Conservation (phyloP, 768 basidiomycete species). For the Pisolithus microcarpus region DNA sequence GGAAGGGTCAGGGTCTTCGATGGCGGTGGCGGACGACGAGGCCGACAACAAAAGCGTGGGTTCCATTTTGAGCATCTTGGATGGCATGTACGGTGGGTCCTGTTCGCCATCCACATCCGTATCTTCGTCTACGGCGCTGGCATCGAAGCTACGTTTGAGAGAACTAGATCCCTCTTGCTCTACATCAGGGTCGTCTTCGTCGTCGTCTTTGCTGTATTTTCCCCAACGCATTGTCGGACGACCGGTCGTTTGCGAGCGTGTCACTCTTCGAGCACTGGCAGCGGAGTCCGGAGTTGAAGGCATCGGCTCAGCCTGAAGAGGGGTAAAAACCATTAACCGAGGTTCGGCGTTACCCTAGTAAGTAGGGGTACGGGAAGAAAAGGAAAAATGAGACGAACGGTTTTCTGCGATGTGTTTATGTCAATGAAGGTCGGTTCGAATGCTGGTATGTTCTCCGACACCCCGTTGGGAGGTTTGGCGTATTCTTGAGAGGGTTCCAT, state of each 20-base stretch:
- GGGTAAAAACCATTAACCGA: slow-evolving; percentile 17
- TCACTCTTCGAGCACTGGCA: slow-evolving; percentile 20
- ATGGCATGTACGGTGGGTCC: slow-evolving; percentile 10
- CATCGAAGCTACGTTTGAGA: slow-evolving; percentile 29
- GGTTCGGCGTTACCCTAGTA: slow-evolving; percentile 23
- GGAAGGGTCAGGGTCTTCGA: slow-evolving; percentile 18
- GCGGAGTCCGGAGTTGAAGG: slow-evolving; percentile 20
- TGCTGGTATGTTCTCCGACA: slow-evolving; percentile 1
- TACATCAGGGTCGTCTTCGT: slow-evolving; percentile 24
- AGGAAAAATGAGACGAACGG: slow-evolving; percentile 23
- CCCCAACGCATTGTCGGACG: slow-evolving; percentile 30
- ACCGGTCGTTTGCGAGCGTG: slow-evolving; percentile 29
- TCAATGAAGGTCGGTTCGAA: slow-evolving; percentile 23
- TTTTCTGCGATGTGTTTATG: slow-evolving; percentile 20
- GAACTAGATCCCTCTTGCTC: slow-evolving; percentile 13
- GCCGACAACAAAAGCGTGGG: slow-evolving; percentile 15
- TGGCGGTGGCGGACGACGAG: slow-evolving; percentile 23
- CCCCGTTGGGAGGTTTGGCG: slow-evolving; percentile 14
- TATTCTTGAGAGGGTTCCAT: slow-evolving; percentile 21
- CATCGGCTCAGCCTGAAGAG: slow-evolving; percentile 17
- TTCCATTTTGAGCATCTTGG: slow-evolving; percentile 27
- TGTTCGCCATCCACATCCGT: slow-evolving; percentile 26
- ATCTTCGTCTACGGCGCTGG: slow-evolving; percentile 29
- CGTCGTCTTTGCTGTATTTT: slow-evolving; percentile 25
- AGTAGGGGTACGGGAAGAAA: slow-evolving; percentile 24